phyloP scores from a whole-genome alignment of 2,329 filamentous ascomycete genomes.

The Alternaria atra region DNA sequence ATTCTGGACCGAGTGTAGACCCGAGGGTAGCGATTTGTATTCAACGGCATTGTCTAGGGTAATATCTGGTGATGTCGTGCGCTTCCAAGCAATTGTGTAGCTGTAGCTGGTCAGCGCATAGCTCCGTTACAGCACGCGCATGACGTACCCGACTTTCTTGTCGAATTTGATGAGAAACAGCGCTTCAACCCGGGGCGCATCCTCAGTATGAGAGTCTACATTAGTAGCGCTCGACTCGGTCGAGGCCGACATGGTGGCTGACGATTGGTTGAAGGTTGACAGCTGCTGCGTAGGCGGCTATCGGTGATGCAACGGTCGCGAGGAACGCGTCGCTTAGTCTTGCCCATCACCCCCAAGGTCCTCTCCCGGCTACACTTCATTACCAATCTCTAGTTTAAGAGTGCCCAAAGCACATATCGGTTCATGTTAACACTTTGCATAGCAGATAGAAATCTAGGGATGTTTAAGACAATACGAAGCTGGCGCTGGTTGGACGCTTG shows the following conservation, averaged over 20 bases:
- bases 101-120: conserved; percentile 50
- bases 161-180: conserved; percentile 92
- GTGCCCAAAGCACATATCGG: not conserved
- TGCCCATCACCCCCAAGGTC: not conserved
- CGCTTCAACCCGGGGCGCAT: conserved; percentile 63
- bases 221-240: conserved; percentile 41
- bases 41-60: conserved; percentile 87
- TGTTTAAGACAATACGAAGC: not conserved
- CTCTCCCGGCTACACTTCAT: not conserved
- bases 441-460: not conserved
- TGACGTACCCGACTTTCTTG: conserved; percentile 80
- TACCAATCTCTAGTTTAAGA: not conserved
- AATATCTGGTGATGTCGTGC: conserved; percentile 71
- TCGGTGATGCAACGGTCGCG: conserved; percentile 12
- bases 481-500: too few relatives aligned
- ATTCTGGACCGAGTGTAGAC: conserved; percentile 84
- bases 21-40: conserved; percentile 95
- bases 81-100: conserved; percentile 89
- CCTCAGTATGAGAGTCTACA: conserved; percentile 30
- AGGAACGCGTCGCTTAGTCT: conserved; percentile 13
- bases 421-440: not conserved
- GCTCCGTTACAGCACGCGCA: conserved; percentile 12
- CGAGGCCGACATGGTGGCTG: conserved; percentile 22
- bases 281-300: conserved; percentile 1
- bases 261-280: conserved; percentile 2